These are phyloP conservation scores for Cryphonectria naterciae DNA, from an alignment of 2,329 filamentous ascomycete species.

Conservation along the genomic window DNA sequence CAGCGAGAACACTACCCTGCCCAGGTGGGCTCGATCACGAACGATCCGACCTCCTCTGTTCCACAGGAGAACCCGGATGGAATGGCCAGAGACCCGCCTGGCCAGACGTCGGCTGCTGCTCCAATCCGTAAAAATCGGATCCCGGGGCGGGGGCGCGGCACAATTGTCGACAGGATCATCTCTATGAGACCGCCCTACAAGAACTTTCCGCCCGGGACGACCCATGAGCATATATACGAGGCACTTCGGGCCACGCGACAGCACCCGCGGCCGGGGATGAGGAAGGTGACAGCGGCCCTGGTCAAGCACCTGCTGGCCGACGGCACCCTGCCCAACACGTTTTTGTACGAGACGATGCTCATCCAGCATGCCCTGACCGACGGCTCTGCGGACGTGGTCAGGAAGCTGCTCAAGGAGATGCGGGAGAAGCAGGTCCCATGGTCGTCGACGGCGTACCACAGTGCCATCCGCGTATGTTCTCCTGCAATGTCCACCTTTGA, in stretches of 20 bases:
- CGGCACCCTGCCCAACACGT: slow-evolving; percentile 56
- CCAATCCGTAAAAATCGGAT: not conserved
- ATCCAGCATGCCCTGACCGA: slow-evolving; percentile 68
- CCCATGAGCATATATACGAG: slow-evolving; percentile 50
- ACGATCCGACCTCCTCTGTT: not conserved
- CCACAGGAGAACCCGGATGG: not conserved
- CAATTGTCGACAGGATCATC: slow-evolving; percentile 28
- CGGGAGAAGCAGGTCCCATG: slow-evolving; percentile 60
- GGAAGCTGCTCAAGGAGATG: slow-evolving; percentile 74
- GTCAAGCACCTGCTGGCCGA: slow-evolving; percentile 63
- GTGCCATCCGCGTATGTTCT: slow-evolving; percentile 64
- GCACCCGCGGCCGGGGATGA: slow-evolving; percentile 37
- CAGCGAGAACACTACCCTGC: not conserved
- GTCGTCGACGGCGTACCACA: slow-evolving; percentile 71
- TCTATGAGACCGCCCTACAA: slow-evolving; percentile 29
- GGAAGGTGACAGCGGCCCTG: slow-evolving; percentile 36
- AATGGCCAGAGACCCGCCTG: not conserved
- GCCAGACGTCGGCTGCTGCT: not conserved
- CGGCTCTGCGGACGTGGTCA: slow-evolving; percentile 70
- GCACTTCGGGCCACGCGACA: slow-evolving; percentile 43
- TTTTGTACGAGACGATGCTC: slow-evolving; percentile 76
- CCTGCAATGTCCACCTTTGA: slow-evolving; percentile 28
- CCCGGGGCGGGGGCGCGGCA: not conserved
- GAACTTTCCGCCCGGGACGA: slow-evolving; percentile 34
- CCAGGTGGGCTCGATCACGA: not conserved